These are phyloP conservation scores for Delphinella strobiligena DNA, from an alignment of 2,329 filamentous ascomycete species.

Conservation along the genomic window DNA sequence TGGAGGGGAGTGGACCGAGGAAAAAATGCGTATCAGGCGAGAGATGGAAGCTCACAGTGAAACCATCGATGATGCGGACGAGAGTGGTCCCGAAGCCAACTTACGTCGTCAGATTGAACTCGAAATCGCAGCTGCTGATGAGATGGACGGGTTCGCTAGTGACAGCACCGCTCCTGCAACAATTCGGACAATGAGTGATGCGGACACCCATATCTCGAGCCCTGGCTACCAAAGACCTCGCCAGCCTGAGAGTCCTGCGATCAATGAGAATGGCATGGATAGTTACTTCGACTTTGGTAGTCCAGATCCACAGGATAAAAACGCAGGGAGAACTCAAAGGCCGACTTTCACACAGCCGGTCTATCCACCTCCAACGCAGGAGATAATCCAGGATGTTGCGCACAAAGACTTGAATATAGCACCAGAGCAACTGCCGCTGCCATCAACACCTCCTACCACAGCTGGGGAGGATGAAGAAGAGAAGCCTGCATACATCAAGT, in stretches of 20 bases:
- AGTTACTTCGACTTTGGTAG: slow-evolving; percentile 7
- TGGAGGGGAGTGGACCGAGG: slow-evolving; percentile 71
- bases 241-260: not conserved
- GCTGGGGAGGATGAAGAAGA: not conserved
- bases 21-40: slow-evolving; percentile 20
- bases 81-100: slow-evolving; percentile 5
- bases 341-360: not conserved
- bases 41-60: slow-evolving; percentile 12
- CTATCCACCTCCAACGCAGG: not conserved
- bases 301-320: not conserved
- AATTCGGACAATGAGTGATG: slow-evolving; percentile 2
- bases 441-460: slow-evolving; percentile 3
- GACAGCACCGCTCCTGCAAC: not conserved
- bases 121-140: not conserved
- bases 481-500: slow-evolving; percentile 2
- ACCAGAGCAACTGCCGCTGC: slow-evolving; percentile 5
- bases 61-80: slow-evolving; percentile 1
- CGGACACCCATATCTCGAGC: too few relatives aligned
- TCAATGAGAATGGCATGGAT: slow-evolving; percentile 5
- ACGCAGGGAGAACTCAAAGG: not conserved
- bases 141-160: not conserved
- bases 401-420: not conserved
- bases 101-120: slow-evolving; percentile 3
- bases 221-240: too few relatives aligned
- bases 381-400: not conserved